Percentiles rank a stretch among this genome's conserved stretches.
Evolutionary conservation across 1,139 yeast species (phyloP).

Genomic region (Citeromyces siamensis): DNA sequence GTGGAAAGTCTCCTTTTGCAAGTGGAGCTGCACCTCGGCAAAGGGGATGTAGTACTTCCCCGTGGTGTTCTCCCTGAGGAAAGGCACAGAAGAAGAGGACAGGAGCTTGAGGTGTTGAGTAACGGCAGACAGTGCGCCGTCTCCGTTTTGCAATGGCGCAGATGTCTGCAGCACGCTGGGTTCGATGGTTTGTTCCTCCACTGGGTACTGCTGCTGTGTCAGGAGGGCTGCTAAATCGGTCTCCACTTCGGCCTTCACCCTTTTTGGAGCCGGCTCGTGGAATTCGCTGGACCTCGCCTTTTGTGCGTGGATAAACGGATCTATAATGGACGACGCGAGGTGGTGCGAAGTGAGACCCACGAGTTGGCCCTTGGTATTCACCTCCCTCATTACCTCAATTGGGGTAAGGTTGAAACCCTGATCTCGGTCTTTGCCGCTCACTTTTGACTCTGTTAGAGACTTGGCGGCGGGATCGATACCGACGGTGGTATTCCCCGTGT

Average conservation of each 20-base stretch:
- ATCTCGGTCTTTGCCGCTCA: slow-evolving; percentile 15
- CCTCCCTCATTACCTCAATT: slow-evolving; percentile 34
- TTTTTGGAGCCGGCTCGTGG: slow-evolving; percentile 17
- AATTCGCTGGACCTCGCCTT: slow-evolving; percentile 18
- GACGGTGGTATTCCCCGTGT: slow-evolving; percentile 12
- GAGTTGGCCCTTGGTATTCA: slow-evolving; percentile 23
- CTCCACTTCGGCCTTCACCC: slow-evolving; percentile 27
- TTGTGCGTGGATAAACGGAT: slow-evolving; percentile 20
- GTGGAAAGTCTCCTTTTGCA: slow-evolving; percentile 27
- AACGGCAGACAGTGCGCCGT: slow-evolving; percentile 18
- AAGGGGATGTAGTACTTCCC: slow-evolving; percentile 33
- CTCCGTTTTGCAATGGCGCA: slow-evolving; percentile 19
- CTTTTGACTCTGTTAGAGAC: slow-evolving; percentile 10
- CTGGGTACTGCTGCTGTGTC: neutral
- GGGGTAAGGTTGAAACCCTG: slow-evolving; percentile 28
- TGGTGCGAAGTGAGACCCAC: slow-evolving; percentile 20
- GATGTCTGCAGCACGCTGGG: slow-evolving; percentile 14
- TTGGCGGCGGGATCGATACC: slow-evolving; percentile 17
- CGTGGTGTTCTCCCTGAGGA: slow-evolving; percentile 29
- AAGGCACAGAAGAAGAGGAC: slow-evolving; percentile 30
- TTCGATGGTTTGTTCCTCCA: neutral
- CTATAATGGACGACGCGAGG: slow-evolving; percentile 34
- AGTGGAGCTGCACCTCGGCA: slow-evolving; percentile 25
- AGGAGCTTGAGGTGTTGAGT: slow-evolving; percentile 40
- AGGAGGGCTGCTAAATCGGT: neutral